Base-by-base conservation (phyloP, 169 alveolate genomes). In the Plasmodium falciparum region DNA sequence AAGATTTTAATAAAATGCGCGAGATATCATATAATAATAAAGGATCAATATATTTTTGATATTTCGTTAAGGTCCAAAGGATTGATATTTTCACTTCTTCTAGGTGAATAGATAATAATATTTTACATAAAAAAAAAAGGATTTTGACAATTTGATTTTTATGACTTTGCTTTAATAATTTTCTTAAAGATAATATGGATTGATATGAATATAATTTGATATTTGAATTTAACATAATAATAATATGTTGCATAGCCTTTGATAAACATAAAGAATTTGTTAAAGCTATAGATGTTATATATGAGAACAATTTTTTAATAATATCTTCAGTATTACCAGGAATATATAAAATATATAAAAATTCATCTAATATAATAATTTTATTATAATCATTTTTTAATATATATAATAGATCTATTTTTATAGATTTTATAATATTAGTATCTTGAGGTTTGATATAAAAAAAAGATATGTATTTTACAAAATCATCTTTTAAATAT, bases 61-160 rank as follows among this genome's bases (percentile, higher is more conserved):
- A 78, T 12, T 78, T 78, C 2, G 89, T 33, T 45, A 78, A 26
- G 2, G 76, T 78, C 78, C 89, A 78, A 47, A 78, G 33, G 0
- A 78, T 45, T 9, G 89, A 78, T n/a, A 45, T 45, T 66, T 66
- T 50, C 0, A 78, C 89, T 11, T 78, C 72, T 5, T 20, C n/a
- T 59, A 71, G 6, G 6, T 52, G 56, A 50, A 78, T 54, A 20
- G 29, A 15, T 65, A 66, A 65, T 47, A 78, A 78, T 7, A 78
- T 78, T 17, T 70, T 67, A 2, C 22, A 49, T 6, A 78, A 29
- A 59, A 78, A 78, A 59, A 66, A 65, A 0, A 8, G 52, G 17
- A 78, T 78, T 20, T 66, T 3, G 12, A 15, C 15, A 12, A 78
- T 78, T 26, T 45, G 26, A 3, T 65, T 58, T 2, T 22, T 0